Base-by-base conservation (phyloP, 2,329 filamentous ascomycete species). In the Capronia coronata region DNA sequence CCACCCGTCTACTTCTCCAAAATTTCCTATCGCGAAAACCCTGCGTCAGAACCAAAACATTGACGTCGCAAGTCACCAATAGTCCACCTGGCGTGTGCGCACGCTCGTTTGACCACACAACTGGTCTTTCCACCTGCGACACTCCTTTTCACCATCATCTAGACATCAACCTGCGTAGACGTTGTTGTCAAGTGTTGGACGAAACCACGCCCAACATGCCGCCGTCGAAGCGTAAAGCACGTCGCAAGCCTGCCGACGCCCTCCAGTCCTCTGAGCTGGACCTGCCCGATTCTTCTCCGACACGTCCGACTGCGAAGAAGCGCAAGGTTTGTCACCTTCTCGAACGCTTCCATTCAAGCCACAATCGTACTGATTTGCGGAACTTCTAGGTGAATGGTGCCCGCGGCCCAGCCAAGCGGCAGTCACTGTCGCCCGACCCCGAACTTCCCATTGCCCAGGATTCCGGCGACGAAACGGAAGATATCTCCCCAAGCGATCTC, bases 221-320 rank as follows among this genome's bases (percentile, higher is more conserved):
- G 11, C 56, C 56, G 9, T 56, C 56, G 2, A 60, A 60, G 50
- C 55, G 58, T 22, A 60, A 59, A 54, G 46, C 58, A 43, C 50
- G 53, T 46, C 56, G 56, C 48, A 59, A 53, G 43, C 51, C 52
- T n/a, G 43, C 47, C 13, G 44, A 52, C 25, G 16, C 49, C 19
- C 46, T 49, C 32, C 52, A 41, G 27, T 55, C 67, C 2, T 70
- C 69, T 22, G 71, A 73, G 46, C 67, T 64, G 49, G 71, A 74
- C 54, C 64, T 67, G 27, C 66, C 70, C 56, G 71, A 73, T 54
- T 75, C 72, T 27, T 75, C 72, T 29, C 70, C 72, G 35, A 68
- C 65, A 57, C 70, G 68, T 32, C 69, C 71, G 13, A 68, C 71
- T 18, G 64, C 65, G 45, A 75, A 73, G 61, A 74, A 72, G 64